Evolutionary conservation across 352 stramenopile genomes (phyloP), one percentile per base, ranked within the genome.

Genomic region (Blastocystis sp.): DNA sequence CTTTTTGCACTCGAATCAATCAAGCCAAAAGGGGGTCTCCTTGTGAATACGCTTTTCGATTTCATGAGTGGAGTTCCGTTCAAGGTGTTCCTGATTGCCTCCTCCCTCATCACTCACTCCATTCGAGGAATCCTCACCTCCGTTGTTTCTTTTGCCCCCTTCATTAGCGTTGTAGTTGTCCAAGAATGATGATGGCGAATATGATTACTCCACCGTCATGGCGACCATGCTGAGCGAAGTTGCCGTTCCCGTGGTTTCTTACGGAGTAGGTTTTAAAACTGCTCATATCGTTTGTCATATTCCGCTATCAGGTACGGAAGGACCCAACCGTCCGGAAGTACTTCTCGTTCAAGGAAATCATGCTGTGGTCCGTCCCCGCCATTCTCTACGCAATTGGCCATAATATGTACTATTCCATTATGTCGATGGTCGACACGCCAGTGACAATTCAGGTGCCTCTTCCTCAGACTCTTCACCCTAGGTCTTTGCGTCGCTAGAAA

Each of bases 381-480:
- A 60, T 86, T 23, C 62, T 86, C 17, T 86, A 86, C 41, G 60
- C 60, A 56, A 76, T 86, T 23, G 76, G 60, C 38, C 60, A 86
- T 21, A 76, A 86, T 78, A 41, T 86, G 45, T 86, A 86, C 59
- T 76, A 76, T 86, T 81, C 21, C 28, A 86, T 86, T 86, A 28
- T 86, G 40, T 76, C 76, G 5, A 86, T 86, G 21, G 38, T 76
- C 59, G 76, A 86, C 34, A 64, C 69, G 19, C 76, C 76, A 14
- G 40, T 86, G 4, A 86, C 76, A 17, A 17, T 76, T 40, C 76
- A 86, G 70, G 76, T 86, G n/a, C 28, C 28, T 34, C 28, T 34
- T 34, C 28, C 28, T 34, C 28, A 34, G 28, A 34, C 28, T 34
- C 28, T 34, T 34, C 28, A 34, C 28, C 28, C 28, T 34, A 34